Evolutionary conservation across 192 early-diverging fungal species (phyloP).

Genomic region (Paraglomus brasilianum): DNA sequence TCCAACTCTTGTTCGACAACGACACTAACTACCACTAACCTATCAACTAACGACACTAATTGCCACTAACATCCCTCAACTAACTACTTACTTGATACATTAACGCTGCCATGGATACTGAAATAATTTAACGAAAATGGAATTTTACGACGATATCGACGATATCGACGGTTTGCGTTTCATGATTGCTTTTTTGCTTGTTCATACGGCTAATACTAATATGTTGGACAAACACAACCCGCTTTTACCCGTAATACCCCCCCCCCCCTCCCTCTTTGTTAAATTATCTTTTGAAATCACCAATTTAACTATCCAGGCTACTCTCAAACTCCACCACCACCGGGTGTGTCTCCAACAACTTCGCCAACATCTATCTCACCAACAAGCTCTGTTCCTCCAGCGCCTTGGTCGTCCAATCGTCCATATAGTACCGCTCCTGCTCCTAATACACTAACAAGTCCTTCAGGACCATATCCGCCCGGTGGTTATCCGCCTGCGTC

Average conservation of each 20-base stretch:
- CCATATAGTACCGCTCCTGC: not conserved
- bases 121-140: not conserved
- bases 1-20: too few species aligned
- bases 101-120: too few species aligned
- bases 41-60: too few species aligned
- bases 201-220: too few species aligned
- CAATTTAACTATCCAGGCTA: not conserved
- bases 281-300: not conserved
- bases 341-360: constrained; percentile 23
- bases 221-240: too few species aligned
- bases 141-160: constrained; percentile 6
- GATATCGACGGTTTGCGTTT: too few species aligned
- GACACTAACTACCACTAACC: too few species aligned
- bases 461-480: not conserved
- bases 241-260: too few species aligned
- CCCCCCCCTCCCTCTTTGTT: too few species aligned
- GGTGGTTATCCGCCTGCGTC: not conserved
- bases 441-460: not conserved
- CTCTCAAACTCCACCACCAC: constrained; percentile 4
- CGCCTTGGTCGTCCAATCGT: constrained; percentile 14
- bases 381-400: not conserved
- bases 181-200: too few species aligned
- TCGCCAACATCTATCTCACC: constrained; percentile 11
- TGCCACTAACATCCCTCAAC: too few species aligned
- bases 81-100: too few species aligned